Conservation (phyloP, 352 stramenopile species). For the Phytophthora rubi region DNA sequence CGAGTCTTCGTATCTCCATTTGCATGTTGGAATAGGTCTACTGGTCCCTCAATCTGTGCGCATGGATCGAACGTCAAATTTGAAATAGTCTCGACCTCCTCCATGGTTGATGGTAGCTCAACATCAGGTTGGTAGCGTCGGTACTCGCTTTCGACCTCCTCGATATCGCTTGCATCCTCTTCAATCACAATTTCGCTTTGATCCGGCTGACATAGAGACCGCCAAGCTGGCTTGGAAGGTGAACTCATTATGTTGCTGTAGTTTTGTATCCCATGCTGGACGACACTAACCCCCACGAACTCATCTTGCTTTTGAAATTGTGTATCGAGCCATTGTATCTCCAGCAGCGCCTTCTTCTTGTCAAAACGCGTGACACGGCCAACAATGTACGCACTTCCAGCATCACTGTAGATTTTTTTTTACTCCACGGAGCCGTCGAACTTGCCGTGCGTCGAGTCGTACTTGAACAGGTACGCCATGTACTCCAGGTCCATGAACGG, state of each 20-base stretch:
- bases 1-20: neutral
- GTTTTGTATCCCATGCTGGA: neutral
- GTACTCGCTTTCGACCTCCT: neutral
- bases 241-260: neutral
- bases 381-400: neutral
- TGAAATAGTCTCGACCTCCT: neutral
- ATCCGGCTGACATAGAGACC: neutral
- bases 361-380: neutral
- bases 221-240: neutral
- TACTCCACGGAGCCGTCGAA: conserved; percentile 18
- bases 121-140: neutral
- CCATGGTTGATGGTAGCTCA: neutral
- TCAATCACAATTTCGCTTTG: neutral
- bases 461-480: no score
- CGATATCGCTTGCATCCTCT: neutral
- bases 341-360: neutral
- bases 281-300: neutral
- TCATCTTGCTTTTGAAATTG: neutral
- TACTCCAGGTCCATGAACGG: no score
- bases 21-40: neutral
- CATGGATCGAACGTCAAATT: neutral
- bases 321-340: neutral
- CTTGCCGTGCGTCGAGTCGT: no score
- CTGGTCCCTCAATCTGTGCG: neutral
- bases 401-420: conserved; percentile 2